These are phyloP conservation scores for Dendrocalamus latiflorus DNA, from an alignment of 202 grass and related monocot genomes.

Conservation along the genomic window DNA sequence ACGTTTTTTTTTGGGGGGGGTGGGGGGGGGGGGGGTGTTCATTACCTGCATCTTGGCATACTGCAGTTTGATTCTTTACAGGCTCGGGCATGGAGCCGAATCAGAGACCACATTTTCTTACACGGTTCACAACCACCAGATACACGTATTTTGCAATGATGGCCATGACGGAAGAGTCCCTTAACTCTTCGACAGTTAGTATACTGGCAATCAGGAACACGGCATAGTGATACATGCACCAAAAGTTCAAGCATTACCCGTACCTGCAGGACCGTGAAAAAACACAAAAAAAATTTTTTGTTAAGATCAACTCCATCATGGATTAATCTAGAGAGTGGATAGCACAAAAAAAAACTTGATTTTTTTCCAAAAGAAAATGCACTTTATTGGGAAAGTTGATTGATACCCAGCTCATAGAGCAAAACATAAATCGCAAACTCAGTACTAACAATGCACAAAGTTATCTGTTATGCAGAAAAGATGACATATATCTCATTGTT, in stretches of 20 bases:
- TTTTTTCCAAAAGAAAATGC: not conserved
- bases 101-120: constrained; percentile 59
- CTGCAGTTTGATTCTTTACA: constrained; percentile 67
- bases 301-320: not conserved
- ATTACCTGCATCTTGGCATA: constrained; percentile 76
- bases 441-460: not conserved
- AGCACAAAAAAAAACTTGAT: not conserved
- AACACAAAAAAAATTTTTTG: not conserved
- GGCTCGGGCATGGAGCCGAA: constrained; percentile 58
- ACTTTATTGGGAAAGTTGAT: not conserved
- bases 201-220: constrained; percentile 45
- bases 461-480: not conserved
- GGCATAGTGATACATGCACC: constrained; percentile 53
- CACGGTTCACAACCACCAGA: constrained; percentile 58
- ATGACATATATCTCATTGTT: constrained; percentile 5
- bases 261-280: constrained; percentile 41
- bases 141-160: constrained; percentile 39
- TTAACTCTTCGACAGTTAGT: constrained; percentile 64
- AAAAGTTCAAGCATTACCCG: constrained; percentile 48
- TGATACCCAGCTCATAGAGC: not conserved
- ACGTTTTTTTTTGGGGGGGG: not conserved
- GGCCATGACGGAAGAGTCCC: constrained; percentile 59
- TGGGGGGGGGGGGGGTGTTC: no score
- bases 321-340: not conserved
- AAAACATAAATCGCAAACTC: not conserved